Evolutionary conservation across 2,329 filamentous ascomycete species (phyloP), one percentile per base, ranked within the genome.

Genomic region (Lecanicillium sp.): DNA sequence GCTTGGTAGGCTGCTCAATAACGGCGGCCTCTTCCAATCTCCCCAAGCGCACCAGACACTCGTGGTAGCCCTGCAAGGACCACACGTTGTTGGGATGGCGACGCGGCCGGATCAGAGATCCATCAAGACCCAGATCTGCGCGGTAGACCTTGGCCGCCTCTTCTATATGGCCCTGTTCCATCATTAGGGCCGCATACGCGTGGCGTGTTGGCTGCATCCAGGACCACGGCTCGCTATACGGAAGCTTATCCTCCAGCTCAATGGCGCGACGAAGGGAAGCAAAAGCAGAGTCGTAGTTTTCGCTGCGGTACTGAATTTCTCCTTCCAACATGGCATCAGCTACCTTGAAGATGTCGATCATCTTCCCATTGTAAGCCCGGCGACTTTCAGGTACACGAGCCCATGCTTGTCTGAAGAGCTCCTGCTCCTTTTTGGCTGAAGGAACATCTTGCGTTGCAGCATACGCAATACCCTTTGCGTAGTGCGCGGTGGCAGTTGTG

Each of bases 161-260:
- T 20, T 71, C 67, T 1, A 73, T 61, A 6, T 60, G 62, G 0
- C 71, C 74, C 50, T 81, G 79, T 49, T 86, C 81, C 31, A 83
- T 63, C 25, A 84, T 56, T 5, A 87, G 61, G 7, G 80, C 81
- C 3, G 74, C 80, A 36, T 77, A 77, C 0, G 80, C 79, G 56
- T 85, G 81, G 4, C 79, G 65, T 0, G 76, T 71, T 1, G 81
- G 81, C 49, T 81, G 77, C 79, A 85, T 84, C 80, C 80, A 85
- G 0, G 74, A 77, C 80, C 80, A 84, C 0, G 81, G 81, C 54
- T 86, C 81, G 27, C 78, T 74, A 44, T 81, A 86, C 0, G 72
- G 72, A 15, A 86, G 64, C 0, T 54, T 57, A 47, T 81, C 78
- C 41, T 82, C 77, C 8, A 73, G 62, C 1, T 58, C 51, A 13